phyloP scores from a whole-genome alignment of 2,329 filamentous ascomycete genomes.

The Aureobasidium sp. region DNA sequence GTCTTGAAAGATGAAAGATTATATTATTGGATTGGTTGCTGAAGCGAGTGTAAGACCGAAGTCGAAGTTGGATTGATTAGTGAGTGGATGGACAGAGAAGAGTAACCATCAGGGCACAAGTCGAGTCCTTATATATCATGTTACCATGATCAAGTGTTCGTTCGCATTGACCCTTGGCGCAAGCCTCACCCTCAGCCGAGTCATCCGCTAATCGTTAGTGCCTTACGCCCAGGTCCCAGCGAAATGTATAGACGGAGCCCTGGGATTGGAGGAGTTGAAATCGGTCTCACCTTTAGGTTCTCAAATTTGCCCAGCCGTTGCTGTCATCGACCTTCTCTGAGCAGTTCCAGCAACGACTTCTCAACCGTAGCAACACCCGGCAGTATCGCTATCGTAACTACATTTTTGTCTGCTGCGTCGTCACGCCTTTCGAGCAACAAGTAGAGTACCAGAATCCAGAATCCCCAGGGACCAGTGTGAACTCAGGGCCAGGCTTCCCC shows the following conservation, averaged over 20 bases:
- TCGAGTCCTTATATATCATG: constrained; percentile 6
- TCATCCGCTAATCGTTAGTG: constrained; percentile 9
- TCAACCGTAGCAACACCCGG: constrained; percentile 7
- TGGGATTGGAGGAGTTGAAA: neutral
- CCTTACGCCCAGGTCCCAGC: constrained; percentile 6
- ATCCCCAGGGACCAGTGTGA: neutral
- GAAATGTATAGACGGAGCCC: constrained; percentile 2
- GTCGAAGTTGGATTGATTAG: constrained; percentile 15
- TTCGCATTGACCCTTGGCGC: constrained; percentile 2
- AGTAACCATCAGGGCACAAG: neutral
- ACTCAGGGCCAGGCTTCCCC: constrained; percentile 4
- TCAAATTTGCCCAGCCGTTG: constrained; percentile 8
- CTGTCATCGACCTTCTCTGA: neutral
- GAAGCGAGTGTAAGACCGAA: constrained; percentile 15
- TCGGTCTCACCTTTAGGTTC: constrained; percentile 1
- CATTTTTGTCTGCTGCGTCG: neutral
- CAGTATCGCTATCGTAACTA: neutral
- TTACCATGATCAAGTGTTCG: constrained; percentile 6
- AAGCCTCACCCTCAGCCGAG: constrained; percentile 1
- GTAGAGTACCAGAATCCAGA: neutral
- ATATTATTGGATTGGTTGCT: constrained; percentile 12
- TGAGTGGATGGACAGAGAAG: constrained; percentile 10
- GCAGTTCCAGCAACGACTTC: neutral
- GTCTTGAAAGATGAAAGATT: constrained; percentile 5
- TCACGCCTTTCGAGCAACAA: neutral